Percentiles rank a stretch among this genome's conserved stretches.
Evolutionary conservation across 768 basidiomycete species (phyloP).

Genomic region (Austroboletus eburneus): DNA sequence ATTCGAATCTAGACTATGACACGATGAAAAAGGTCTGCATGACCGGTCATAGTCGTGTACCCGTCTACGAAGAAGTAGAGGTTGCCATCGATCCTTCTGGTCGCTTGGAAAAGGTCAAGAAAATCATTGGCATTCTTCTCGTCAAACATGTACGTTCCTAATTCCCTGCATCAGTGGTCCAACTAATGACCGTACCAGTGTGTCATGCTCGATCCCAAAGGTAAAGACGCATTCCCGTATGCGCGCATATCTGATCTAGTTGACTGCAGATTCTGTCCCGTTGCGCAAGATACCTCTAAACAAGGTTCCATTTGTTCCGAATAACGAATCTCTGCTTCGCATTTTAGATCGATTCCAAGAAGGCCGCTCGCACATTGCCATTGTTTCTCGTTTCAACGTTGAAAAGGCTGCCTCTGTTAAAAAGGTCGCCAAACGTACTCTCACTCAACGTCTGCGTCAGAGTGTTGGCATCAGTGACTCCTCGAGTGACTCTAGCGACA

Average conservation of each 20-base stretch:
- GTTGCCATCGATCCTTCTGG: conserved; percentile 39
- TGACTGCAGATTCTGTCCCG: conserved; percentile 64
- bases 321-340: conserved; percentile 78
- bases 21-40: conserved; percentile 70
- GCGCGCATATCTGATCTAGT: background rate
- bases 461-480: conserved; percentile 75
- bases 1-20: conserved; percentile 77
- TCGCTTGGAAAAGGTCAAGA: conserved; percentile 59
- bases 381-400: conserved; percentile 73
- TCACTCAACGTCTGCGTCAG: conserved; percentile 73
- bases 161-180: background rate
- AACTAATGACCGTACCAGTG: conserved; percentile 36
- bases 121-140: conserved; percentile 80
- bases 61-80: conserved; percentile 76
- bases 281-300: conserved; percentile 81
- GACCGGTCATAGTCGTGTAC: conserved; percentile 81
- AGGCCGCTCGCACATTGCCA: conserved; percentile 88
- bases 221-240: conserved; percentile 26
- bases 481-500: conserved; percentile 48
- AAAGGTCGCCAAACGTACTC: conserved; percentile 74
- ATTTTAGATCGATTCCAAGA: conserved; percentile 89
- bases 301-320: conserved; percentile 81
- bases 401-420: conserved; percentile 78
- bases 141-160: conserved; percentile 60
- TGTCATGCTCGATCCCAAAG: conserved; percentile 82